Conservation (phyloP, 495 filamentous ascomycete genomes). For the Parathielavia hyrcaniae region DNA sequence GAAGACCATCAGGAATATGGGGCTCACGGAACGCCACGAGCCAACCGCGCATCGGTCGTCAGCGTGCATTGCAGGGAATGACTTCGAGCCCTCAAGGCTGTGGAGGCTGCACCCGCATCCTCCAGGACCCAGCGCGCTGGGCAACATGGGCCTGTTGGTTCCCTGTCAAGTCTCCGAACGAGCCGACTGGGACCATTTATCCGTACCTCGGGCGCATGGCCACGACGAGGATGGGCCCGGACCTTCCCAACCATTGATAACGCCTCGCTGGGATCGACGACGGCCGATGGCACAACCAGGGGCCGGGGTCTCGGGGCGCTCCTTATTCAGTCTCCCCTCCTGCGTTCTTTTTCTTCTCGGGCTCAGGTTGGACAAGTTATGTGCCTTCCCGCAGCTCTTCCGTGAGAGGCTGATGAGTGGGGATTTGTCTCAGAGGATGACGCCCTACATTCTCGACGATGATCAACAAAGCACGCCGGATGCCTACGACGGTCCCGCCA, state of each 20-base stretch:
- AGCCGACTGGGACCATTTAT: background rate
- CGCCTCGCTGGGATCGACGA: background rate
- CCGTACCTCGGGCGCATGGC: background rate
- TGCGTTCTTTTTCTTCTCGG: background rate
- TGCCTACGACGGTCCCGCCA: background rate
- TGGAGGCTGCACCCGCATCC: background rate
- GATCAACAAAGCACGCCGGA: background rate
- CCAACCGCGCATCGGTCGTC: slow-evolving; percentile 8
- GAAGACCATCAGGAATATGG: background rate
- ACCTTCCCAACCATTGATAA: background rate
- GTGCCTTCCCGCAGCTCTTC: background rate
- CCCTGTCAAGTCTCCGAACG: background rate
- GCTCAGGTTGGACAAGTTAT: background rate
- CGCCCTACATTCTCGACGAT: slow-evolving; percentile 10
- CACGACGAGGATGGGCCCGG: background rate
- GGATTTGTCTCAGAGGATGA: background rate
- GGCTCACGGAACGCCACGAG: background rate
- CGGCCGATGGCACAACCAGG: background rate
- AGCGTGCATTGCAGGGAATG: slow-evolving; percentile 4
- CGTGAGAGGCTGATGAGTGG: background rate
- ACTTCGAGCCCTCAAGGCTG: background rate
- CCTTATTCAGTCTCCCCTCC: background rate
- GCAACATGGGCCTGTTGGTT: background rate
- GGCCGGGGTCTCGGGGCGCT: background rate
- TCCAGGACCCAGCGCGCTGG: slow-evolving; percentile 3